phyloP scores from a whole-genome alignment of 164 flowering plant genomes.

The Chimonanthus praecox region DNA sequence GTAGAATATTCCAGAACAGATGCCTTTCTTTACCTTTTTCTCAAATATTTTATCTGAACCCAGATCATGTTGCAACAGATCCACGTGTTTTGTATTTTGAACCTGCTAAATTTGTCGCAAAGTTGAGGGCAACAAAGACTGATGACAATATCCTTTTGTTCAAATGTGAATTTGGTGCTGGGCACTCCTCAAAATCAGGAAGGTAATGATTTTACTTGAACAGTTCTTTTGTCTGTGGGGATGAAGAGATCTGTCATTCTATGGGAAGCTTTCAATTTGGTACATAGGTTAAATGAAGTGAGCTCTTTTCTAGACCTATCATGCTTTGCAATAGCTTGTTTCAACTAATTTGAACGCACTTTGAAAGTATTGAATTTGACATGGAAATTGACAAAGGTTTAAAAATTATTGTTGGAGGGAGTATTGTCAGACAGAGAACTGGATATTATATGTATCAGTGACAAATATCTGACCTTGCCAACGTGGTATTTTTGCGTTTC shows the following conservation, averaged over 20 bases:
- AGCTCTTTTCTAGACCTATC: neutral
- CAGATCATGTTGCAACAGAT: constrained; percentile 37
- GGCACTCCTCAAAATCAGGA: constrained; percentile 23
- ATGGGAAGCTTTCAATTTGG: neutral
- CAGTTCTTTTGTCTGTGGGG: neutral
- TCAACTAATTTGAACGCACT: neutral
- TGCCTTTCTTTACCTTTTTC: neutral
- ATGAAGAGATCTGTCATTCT: neutral
- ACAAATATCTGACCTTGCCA: too few relatives aligned
- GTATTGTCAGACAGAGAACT: too few relatives aligned
- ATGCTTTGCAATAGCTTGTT: neutral
- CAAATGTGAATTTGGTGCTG: constrained; percentile 24
- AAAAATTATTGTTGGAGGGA: too few relatives aligned
- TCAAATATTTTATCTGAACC: constrained; percentile 8
- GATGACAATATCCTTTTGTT: constrained; percentile 60
- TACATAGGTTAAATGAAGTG: neutral
- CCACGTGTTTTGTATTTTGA: constrained; percentile 90
- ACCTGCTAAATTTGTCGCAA: constrained; percentile 93
- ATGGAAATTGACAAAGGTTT: neutral
- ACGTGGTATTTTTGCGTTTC: too few relatives aligned
- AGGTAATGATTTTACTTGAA: constrained; percentile 8
- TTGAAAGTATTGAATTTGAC: neutral
- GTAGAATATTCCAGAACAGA: constrained; percentile 9
- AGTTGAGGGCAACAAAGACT: constrained; percentile 76
- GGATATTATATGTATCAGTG: too few relatives aligned